Evolutionary conservation across 2,329 filamentous ascomycete species (phyloP), one percentile per base, ranked within the genome.

Genomic region (Exophiala calicioides): DNA sequence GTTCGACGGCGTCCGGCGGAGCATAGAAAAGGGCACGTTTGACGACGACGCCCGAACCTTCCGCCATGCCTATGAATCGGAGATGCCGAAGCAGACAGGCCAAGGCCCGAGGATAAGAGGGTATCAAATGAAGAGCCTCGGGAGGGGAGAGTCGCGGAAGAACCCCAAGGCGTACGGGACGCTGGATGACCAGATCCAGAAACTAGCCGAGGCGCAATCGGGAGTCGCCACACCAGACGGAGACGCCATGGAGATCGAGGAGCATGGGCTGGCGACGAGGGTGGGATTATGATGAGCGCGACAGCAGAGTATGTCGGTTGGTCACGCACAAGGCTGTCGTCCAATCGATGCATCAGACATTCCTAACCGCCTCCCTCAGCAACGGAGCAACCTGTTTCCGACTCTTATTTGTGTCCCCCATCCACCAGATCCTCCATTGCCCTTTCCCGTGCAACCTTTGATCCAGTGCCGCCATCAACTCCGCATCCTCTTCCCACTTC

Each of bases 111-210:
- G 78, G 60, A 76, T 86, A 26, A 77, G 90, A 60, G 90, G 90
- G 1, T 94, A 95, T 60, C 86, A 94, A 62, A 86, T 84, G 65
- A 89, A 86, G 66, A 80, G 81, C 39, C 78, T 82, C 36, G 83
- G 80, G 0, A 77, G 78, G 5, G 78, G 82, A 37, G 76, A 79
- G 43, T 62, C 68, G 20, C 85, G 77, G 65, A 84, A 83, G 58
- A 90, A 90, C 63, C 75, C 79, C 27, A 75, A 81, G 9, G 76
- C 79, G 1, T 94, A 84, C 74, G 79, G 79, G 32, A 78, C 77
- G 46, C 71, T 86, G 15, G 69, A 77, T 43, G 72, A 76, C 48
- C 65, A 67, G 10, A 67, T 63, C 27, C 66, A 74, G 49, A 73
- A 75, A 43, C 69, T 72, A 15, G 68, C 67, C 5, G 74, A 78